phyloP scores from a whole-genome alignment of 352 stramenopile species.

The Globisporangium iwayamae region DNA sequence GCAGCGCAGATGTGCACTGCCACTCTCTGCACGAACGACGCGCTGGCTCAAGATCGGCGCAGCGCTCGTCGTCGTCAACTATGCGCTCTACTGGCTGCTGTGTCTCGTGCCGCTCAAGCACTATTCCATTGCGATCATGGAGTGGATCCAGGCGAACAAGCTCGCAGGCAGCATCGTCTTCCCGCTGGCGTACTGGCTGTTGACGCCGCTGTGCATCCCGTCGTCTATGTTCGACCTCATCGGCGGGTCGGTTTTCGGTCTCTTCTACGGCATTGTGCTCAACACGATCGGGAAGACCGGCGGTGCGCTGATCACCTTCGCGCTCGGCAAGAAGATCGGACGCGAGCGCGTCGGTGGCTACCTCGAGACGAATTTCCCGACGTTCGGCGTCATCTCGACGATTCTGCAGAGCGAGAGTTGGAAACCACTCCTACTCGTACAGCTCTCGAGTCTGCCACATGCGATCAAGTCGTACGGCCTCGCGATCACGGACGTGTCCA shows the following conservation, averaged over 20 bases:
- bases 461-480: conserved; percentile 76
- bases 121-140: conserved; percentile 24
- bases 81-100: conserved; percentile 20
- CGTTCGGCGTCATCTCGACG: conserved; percentile 40
- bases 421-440: conserved; percentile 68
- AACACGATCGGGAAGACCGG: conserved; percentile 61
- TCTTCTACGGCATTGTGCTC: conserved; percentile 41
- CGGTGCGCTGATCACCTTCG: conserved; percentile 60
- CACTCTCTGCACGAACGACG: conserved; percentile 12
- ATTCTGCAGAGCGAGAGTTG: conserved; percentile 62
- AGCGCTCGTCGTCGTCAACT: conserved; percentile 15
- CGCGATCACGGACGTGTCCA: conserved; percentile 57
- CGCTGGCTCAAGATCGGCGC: conserved; percentile 26
- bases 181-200: conserved; percentile 45
- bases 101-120: conserved; percentile 43
- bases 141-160: conserved; percentile 50
- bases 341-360: conserved; percentile 46
- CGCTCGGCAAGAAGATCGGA: conserved; percentile 51
- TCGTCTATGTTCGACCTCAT: conserved; percentile 65
- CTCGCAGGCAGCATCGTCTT: conserved; percentile 43
- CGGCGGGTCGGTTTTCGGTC: conserved; percentile 59
- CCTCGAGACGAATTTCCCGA: conserved; percentile 53
- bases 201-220: conserved; percentile 63
- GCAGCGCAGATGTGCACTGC: not conserved
- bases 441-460: conserved; percentile 69